Evolutionary conservation across 2,329 filamentous ascomycete genomes (phyloP).

Genomic region (Monosporascus ibericus): DNA sequence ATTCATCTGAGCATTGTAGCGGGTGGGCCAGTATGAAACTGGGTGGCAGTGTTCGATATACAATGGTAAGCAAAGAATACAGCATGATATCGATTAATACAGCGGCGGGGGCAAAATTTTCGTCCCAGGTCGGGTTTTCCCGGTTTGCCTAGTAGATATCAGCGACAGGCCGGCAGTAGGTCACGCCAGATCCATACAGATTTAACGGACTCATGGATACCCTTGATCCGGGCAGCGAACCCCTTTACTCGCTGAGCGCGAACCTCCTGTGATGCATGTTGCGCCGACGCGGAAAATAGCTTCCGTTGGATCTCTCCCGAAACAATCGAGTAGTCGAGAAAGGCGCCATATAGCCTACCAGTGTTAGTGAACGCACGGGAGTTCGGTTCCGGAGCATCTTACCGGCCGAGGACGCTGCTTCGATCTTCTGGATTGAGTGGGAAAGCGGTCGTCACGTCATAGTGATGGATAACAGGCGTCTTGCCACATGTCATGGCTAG

Average conservation of each 20-base stretch:
- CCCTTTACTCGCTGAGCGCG: slow-evolving; percentile 12
- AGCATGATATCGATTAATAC: slow-evolving; percentile 8
- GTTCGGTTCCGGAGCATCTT: not conserved
- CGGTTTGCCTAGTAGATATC: slow-evolving; percentile 2
- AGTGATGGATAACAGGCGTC: slow-evolving; percentile 21
- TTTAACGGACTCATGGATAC: slow-evolving; percentile 9
- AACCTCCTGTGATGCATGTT: slow-evolving; percentile 11
- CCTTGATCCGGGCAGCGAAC: slow-evolving; percentile 11
- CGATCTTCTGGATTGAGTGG: not conserved
- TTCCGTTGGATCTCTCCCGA: slow-evolving; percentile 20
- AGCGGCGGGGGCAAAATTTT: slow-evolving; percentile 2
- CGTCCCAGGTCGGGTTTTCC: slow-evolving; percentile 6
- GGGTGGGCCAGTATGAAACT: slow-evolving; percentile 9
- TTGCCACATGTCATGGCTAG: slow-evolving; percentile 22
- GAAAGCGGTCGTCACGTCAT: slow-evolving; percentile 18
- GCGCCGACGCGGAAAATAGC: slow-evolving; percentile 19
- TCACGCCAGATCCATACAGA: slow-evolving; percentile 6
- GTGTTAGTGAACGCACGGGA: slow-evolving; percentile 2
- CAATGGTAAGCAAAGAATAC: slow-evolving; percentile 8
- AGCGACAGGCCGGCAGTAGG: not conserved
- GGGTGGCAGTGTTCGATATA: slow-evolving; percentile 9
- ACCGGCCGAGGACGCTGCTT: slow-evolving; percentile 2
- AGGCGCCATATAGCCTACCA: slow-evolving; percentile 14
- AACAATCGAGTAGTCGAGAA: slow-evolving; percentile 14
- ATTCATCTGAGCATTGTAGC: slow-evolving; percentile 20